Conservation (phyloP, 2,329 filamentous ascomycete species). For the Diaporthe destruens region DNA sequence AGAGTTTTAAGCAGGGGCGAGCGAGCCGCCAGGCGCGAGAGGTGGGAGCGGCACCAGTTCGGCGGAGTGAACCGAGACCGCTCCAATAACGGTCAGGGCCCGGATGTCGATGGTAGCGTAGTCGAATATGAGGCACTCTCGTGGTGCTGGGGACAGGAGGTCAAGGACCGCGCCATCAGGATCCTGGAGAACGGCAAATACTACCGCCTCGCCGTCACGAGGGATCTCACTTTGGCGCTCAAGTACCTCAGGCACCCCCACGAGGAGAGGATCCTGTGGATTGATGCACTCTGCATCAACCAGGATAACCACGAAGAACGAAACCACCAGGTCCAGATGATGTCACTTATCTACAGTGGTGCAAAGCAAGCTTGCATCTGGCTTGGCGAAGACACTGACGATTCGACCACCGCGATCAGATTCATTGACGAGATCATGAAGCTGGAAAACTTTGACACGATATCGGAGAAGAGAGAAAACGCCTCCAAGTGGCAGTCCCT, state of each 20-base stretch:
- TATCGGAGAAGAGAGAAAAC: slow-evolving; percentile 44
- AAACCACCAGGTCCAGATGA: slow-evolving; percentile 52
- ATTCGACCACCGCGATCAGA: slow-evolving; percentile 48
- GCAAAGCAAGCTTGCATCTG: slow-evolving; percentile 50
- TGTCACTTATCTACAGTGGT: slow-evolving; percentile 51
- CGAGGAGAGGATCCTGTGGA: slow-evolving; percentile 48
- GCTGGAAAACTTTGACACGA: slow-evolving; percentile 50
- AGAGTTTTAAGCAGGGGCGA: not conserved
- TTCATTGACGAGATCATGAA: slow-evolving; percentile 51
- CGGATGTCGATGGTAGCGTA: not conserved
- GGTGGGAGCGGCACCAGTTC: not conserved
- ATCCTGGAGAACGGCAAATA: not conserved
- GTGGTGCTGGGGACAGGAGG: slow-evolving; percentile 28
- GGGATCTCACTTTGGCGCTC: slow-evolving; percentile 32
- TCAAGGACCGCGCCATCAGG: not conserved
- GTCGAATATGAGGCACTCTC: slow-evolving; percentile 47
- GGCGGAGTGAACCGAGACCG: not conserved
- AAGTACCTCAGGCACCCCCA: slow-evolving; percentile 38
- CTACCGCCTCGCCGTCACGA: not conserved
- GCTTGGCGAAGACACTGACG: slow-evolving; percentile 49
- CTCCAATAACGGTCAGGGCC: not conserved
- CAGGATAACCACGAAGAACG: slow-evolving; percentile 47
- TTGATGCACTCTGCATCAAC: slow-evolving; percentile 46
- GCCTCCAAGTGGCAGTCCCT: slow-evolving; percentile 50
- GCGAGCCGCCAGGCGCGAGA: not conserved